Evolutionary conservation across 495 filamentous ascomycete genomes (phyloP).

Genomic region (Oidiodendron maius): DNA sequence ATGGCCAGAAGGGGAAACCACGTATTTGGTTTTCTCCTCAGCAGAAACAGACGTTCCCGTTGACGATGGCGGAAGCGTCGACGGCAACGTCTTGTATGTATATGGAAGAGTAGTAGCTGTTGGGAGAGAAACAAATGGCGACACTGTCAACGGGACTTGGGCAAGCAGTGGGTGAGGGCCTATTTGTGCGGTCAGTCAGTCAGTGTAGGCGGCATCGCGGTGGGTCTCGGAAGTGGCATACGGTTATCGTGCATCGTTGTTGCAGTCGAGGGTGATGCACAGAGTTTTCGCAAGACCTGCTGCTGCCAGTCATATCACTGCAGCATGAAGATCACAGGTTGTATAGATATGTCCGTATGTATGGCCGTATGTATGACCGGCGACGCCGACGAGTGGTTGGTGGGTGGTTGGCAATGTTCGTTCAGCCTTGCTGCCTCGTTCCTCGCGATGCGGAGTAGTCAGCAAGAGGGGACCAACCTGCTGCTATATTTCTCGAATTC

Average conservation of each 20-base stretch:
- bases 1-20: slow-evolving; percentile 68
- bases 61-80: slow-evolving; percentile 73
- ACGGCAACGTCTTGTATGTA: slow-evolving; percentile 85
- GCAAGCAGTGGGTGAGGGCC: slow-evolving; percentile 71
- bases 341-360: too few species aligned
- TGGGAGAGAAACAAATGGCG: slow-evolving; percentile 89
- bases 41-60: slow-evolving; percentile 40
- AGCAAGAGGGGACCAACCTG: too few species aligned
- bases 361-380: too few species aligned
- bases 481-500: too few species aligned
- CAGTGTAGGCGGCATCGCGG: neutral
- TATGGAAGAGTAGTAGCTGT: slow-evolving; percentile 88
- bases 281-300: too few species aligned
- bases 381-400: too few species aligned
- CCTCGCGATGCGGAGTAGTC: too few species aligned
- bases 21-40: slow-evolving; percentile 54
- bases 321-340: too few species aligned
- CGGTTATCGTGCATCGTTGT: slow-evolving; percentile 21
- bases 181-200: slow-evolving; percentile 10
- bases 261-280: neutral
- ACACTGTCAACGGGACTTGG: slow-evolving; percentile 88
- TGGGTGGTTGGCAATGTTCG: too few species aligned
- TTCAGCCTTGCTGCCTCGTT: too few species aligned
- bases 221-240: slow-evolving; percentile 4
- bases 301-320: too few species aligned